A percentile compares a stretch with the other conserved stretches of the same genome.
These are phyloP conservation scores for Rhododendron molle DNA, from an alignment of 148 eudicot species.

Conservation along the genomic window DNA sequence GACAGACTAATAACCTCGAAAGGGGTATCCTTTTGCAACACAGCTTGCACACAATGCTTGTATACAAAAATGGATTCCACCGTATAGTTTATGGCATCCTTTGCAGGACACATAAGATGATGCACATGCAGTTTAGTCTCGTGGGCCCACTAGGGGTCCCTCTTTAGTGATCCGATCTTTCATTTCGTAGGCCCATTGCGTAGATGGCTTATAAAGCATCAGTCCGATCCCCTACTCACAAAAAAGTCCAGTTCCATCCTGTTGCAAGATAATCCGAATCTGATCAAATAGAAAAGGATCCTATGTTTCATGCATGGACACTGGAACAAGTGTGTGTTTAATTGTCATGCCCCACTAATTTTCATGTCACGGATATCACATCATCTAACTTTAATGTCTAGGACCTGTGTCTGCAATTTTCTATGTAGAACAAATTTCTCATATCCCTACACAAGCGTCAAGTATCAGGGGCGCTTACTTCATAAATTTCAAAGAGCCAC, in stretches of 20 bases:
- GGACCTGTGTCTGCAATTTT: not conserved
- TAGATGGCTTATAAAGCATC: not conserved
- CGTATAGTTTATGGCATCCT: not conserved
- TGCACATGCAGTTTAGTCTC: too few relatives aligned
- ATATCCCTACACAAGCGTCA: not conserved
- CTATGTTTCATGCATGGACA: not conserved
- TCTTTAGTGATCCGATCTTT: not conserved
- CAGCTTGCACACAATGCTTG: too few relatives aligned
- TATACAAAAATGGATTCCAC: too few relatives aligned
- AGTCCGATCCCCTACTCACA: not conserved
- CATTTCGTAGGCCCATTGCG: not conserved
- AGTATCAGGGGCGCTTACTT: not conserved
- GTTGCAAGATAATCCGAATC: not conserved
- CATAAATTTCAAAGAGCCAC: not conserved
- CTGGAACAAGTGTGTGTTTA: not conserved
- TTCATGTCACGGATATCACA: not conserved
- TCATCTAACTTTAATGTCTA: not conserved
- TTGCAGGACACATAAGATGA: too few relatives aligned
- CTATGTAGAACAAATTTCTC: not conserved
- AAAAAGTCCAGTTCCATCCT: too few relatives aligned
- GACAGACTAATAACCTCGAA: too few relatives aligned
- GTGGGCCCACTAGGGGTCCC: not conserved
- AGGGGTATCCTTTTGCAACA: too few relatives aligned
- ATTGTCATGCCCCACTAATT: not conserved
- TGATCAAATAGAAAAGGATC: not conserved